Evolutionary conservation across 768 basidiomycete genomes (phyloP).

Genomic region (Kwoniella dejecticola): DNA sequence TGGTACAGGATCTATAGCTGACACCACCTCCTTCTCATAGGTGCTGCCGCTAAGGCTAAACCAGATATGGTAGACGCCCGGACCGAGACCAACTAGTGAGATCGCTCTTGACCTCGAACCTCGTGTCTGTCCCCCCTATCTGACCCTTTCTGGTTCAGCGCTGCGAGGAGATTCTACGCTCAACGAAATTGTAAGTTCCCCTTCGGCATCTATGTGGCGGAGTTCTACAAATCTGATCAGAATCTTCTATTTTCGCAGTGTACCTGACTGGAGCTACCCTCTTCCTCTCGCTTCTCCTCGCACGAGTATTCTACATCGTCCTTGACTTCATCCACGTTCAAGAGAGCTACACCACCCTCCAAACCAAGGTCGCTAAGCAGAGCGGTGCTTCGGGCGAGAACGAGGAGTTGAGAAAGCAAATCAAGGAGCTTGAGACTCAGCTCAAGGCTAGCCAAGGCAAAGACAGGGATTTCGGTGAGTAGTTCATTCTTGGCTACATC

Average conservation of each 20-base stretch:
- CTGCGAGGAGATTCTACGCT: constrained; percentile 86
- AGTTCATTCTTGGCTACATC: neutral
- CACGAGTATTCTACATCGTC: constrained; percentile 87
- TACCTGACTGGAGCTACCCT: constrained; percentile 79
- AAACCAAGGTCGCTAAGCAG: constrained; percentile 58
- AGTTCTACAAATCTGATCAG: neutral
- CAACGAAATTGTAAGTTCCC: constrained; percentile 46
- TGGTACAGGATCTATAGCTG: constrained; percentile 4
- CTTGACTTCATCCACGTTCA: constrained; percentile 88
- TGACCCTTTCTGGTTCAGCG: constrained; percentile 55
- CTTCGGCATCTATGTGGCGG: neutral
- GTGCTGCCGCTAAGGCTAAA: constrained; percentile 65
- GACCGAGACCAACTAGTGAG: constrained; percentile 74
- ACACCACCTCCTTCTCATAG: constrained; percentile 17
- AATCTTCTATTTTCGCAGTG: constrained; percentile 45
- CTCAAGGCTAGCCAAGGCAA: constrained; percentile 64
- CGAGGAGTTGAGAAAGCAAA: constrained; percentile 61
- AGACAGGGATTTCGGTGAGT: constrained; percentile 68
- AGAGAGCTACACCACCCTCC: constrained; percentile 81
- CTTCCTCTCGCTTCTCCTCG: constrained; percentile 92
- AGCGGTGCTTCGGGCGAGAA: constrained; percentile 44
- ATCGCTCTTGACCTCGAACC: constrained; percentile 5
- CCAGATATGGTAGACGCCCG: constrained; percentile 65
- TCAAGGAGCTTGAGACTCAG: constrained; percentile 71
- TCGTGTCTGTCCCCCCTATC: neutral